Evolutionary conservation across 768 basidiomycete genomes (phyloP), one percentile per base, ranked within the genome.

Genomic region (Sarcodon sp.): DNA sequence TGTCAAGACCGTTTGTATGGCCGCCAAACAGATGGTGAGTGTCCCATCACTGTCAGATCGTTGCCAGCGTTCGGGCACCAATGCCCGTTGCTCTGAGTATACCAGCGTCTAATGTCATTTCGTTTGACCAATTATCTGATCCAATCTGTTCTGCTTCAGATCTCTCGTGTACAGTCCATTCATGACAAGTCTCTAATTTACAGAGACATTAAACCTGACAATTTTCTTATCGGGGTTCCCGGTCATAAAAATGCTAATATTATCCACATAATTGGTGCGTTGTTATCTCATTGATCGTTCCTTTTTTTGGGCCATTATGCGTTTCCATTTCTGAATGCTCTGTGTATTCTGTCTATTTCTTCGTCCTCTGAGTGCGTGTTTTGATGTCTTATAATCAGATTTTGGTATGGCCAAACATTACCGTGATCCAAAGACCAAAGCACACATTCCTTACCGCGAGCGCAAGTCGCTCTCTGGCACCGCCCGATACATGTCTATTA

Each of bases 371-470:
- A 59, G 27, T 43, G 43, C n/a, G n/a, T 54, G 45, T 39, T 48
- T 32, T 32, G 50, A 47, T 51, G 62, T 12, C 12, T 13, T 35
- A 18, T 33, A 34, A 64, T 12, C 66, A 85, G 94, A 99, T 63
- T 97, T 99, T 60, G 94, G 94, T 52, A 98, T 98, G 96, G 94
- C 94, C 45, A 99, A 99, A 66, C 92, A 97, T 66, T 98, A 97
- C 64, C 82, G 96, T 48, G 96, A 99, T 65, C 94, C 94, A 0
- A 97, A 94, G 69, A 91, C 90, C 13, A 96, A 91, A 62, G 79
- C 87, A 49, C 94, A 99, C 66, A 99, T 99, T 52, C 94, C 96
- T n/a, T 99, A 99, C 67, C 81, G 96, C 55, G 94, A 99, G 64
- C 81, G 96, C 58, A 99, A 98, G 72, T 91, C 87, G 47, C 69